Evolutionary conservation across 2,329 filamentous ascomycete genomes (phyloP).

Genomic region (Bipolaris gigantea): DNA sequence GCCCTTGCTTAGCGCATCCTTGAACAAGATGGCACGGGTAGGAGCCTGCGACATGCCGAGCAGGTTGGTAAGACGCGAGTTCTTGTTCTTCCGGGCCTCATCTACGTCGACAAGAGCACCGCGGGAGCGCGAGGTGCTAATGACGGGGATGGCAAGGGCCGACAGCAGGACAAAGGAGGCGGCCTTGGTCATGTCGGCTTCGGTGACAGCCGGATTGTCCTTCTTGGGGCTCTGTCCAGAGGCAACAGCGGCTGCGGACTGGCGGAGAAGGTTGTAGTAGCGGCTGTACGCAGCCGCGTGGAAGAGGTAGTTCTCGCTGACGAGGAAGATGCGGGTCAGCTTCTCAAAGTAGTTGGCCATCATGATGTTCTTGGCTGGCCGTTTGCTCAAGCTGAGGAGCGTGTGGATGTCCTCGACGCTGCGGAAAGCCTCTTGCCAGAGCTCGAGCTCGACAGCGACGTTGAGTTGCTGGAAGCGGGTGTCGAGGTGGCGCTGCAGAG

Average conservation of each 20-base stretch:
- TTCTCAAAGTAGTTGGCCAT: slow-evolving; percentile 99
- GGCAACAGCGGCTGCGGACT: slow-evolving; percentile 81
- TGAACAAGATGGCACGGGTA: slow-evolving; percentile 88
- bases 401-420: slow-evolving; percentile 99
- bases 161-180: slow-evolving; percentile 95
- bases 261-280: slow-evolving; percentile 94
- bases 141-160: slow-evolving; percentile 96
- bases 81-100: slow-evolving; percentile 98
- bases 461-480: slow-evolving; percentile 98
- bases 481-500: slow-evolving; percentile 93
- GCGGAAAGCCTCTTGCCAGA: slow-evolving; percentile 99
- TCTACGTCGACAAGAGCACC: slow-evolving; percentile 96
- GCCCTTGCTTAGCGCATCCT: slow-evolving; percentile 92
- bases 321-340: slow-evolving; percentile 95
- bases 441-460: slow-evolving; percentile 93
- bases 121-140: slow-evolving; percentile 94
- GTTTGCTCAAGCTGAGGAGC: slow-evolving; percentile 94
- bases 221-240: slow-evolving; percentile 87
- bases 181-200: slow-evolving; percentile 88
- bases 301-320: slow-evolving; percentile 99
- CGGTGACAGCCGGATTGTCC: slow-evolving; percentile 87
- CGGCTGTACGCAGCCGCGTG: slow-evolving; percentile 96
- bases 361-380: slow-evolving; percentile 97
- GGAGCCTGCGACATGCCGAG: slow-evolving; percentile 90
- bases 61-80: slow-evolving; percentile 92